phyloP scores from a whole-genome alignment of 176 grass and related monocot genomes.

The Puya raimondii region DNA sequence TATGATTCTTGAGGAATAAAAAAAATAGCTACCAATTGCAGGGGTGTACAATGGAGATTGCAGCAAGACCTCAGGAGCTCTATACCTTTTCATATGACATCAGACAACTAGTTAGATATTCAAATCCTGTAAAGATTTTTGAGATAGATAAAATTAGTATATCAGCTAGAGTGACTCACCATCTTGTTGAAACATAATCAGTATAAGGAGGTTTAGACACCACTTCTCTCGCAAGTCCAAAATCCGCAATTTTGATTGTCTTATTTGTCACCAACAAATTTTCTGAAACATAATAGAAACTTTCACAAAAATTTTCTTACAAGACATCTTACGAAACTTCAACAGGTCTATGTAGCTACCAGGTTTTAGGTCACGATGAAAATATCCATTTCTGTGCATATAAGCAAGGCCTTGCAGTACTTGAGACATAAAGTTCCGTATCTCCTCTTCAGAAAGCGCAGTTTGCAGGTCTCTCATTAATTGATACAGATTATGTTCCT shows the following conservation, averaged over 20 bases:
- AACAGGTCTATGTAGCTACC: conserved; percentile 34
- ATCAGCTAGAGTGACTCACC: conserved; percentile 32
- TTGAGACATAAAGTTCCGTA: conserved; percentile 55
- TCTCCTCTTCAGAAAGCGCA: conserved; percentile 59
- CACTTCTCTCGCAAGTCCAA: conserved; percentile 93
- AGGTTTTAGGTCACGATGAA: conserved; percentile 91
- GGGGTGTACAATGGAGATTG: conserved; percentile 61
- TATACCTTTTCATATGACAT: conserved; percentile 48
- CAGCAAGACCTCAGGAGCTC: conserved; percentile 75
- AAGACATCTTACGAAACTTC: conserved; percentile 6
- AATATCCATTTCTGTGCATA: conserved; percentile 92
- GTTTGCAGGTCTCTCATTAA: conserved; percentile 51
- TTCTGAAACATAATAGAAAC: conserved; percentile 28
- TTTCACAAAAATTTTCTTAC: conserved; percentile 3
- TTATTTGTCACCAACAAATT: conserved; percentile 67
- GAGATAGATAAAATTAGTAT: neutral
- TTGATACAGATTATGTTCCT: conserved; percentile 78
- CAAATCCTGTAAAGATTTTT: neutral
- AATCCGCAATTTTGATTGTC: conserved; percentile 84
- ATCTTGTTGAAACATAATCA: conserved; percentile 98
- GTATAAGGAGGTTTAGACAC: conserved; percentile 78
- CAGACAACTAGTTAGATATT: conserved; percentile 13
- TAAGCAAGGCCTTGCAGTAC: conserved; percentile 78
- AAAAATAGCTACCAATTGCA: conserved; percentile 59
- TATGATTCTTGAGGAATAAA: neutral